Base-by-base conservation (phyloP, 2,329 filamentous ascomycete genomes). In the Annulohypoxylon truncatum region DNA sequence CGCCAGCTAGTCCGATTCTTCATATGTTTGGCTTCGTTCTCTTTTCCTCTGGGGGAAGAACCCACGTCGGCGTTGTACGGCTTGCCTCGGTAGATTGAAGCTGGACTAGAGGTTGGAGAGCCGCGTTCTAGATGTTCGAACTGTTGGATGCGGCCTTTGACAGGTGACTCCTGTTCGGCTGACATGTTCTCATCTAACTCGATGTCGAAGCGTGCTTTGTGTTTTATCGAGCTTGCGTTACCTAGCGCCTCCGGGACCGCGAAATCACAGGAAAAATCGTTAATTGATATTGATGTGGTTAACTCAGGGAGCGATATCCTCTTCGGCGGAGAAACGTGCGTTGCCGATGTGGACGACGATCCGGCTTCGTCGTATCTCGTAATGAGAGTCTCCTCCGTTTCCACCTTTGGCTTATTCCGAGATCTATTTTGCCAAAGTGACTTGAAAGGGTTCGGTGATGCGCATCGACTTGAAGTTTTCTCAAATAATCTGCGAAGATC, bases 401-500 rank as follows among this genome's bases (percentile, higher is more conserved):
- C 51, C 47, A 66, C 69, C 5, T 59, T 35, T 13, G 69, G 64
- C 6, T 56, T 61, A 12, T 35, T 64, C 8, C 69, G 59, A 4
- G 55, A 38, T 7, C 64, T 42, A 13, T 42, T 55, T 51, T 61
- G 67, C 66, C 73, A 66, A 35, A 73, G 72, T 4, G 68, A 66
- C 10, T 74, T 69, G 22, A 75, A 65, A 1, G 73, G 65, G 4
- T 67, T 53, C 22, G 63, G 66, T n/a, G 73, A 71, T 9, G 70
- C 33, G n/a, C 44, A 46, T 54, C 56, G 56, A 51, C 24, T 38
- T 5, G 70, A 68, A 6, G 70, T 64, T 15, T 62, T 56, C 47
- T 79, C 75, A 56, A 78, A 79, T 0, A 76, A 26, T 38, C 33
- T 71, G 24, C 75, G 71, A 35, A 78, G 69, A 15, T 76, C 74